Conservation (phyloP, 2,329 filamentous ascomycete species). For the Cladobotryum protrusum region DNA sequence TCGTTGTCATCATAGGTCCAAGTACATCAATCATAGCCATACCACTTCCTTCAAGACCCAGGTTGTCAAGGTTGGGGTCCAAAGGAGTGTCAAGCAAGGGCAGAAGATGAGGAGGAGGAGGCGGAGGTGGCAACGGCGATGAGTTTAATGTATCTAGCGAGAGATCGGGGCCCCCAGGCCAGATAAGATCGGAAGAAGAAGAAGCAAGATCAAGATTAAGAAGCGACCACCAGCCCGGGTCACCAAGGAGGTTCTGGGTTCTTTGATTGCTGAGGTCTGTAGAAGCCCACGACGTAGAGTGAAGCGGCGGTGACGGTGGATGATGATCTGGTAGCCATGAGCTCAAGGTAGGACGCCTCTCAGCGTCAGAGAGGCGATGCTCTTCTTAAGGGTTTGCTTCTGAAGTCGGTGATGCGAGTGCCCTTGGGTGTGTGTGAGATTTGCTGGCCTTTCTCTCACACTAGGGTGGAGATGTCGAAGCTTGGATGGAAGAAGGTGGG, state of each 20-base stretch:
- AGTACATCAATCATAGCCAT: not conserved
- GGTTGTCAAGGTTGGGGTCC: not conserved
- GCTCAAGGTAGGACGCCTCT: slow-evolving; percentile 18
- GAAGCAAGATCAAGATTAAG: not conserved
- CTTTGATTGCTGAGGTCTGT: slow-evolving; percentile 15
- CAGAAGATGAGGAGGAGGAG: not conserved
- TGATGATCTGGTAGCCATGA: slow-evolving; percentile 13
- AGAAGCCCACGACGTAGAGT: slow-evolving; percentile 7
- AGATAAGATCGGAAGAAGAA: not conserved
- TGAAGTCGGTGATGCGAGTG: not conserved
- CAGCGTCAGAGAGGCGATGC: slow-evolving; percentile 6
- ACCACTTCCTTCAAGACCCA: not conserved
- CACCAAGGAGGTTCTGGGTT: slow-evolving; percentile 14
- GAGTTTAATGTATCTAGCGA: not conserved
- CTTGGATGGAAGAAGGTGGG: not conserved
- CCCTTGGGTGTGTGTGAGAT: not conserved
- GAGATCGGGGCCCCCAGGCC: not conserved
- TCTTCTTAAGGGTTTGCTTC: not conserved
- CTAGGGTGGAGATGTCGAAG: too few species aligned
- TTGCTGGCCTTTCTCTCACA: not conserved
- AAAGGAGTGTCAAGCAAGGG: not conserved
- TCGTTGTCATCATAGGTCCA: not conserved
- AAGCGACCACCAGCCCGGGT: slow-evolving; percentile 9
- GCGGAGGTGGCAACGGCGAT: not conserved
- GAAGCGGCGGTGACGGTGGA: slow-evolving; percentile 5